Evolutionary conservation across 352 stramenopile genomes (phyloP), one percentile per base, ranked within the genome.

Genomic region (Pythium phragmiticola): DNA sequence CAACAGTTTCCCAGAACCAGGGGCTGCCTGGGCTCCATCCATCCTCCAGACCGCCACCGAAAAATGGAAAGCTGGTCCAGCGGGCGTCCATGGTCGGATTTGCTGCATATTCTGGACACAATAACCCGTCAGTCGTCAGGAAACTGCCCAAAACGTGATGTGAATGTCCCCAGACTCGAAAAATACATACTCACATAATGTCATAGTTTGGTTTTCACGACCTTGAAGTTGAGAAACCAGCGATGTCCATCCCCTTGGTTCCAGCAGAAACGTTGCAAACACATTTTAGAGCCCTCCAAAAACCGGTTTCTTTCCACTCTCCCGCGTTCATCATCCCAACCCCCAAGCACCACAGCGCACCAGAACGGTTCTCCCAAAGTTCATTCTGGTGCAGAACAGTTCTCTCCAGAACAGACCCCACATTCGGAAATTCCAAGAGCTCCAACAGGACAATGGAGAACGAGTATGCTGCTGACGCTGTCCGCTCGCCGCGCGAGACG

Each of bases 161-260:
- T 46, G 5, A 46, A 46, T 3, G 13, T 46, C 41, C 3, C 41
- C n/a, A 8, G 5, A 57, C 12, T 42, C 19, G 26, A 5, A 30
- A 2, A 30, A 30, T 30, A 30, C 26, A n/a, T 63, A 63, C 1
- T 48, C 45, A 55, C 56, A 39, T 56, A 47, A 12, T 63, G 56
- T 45, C 54, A 28, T 12, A 45, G 7, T 37, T 23, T 19, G 37
- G 30, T 34, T 41, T n/a, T 8, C 56, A 63, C 56, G 26, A 63
- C 47, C 42, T 63, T 63, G 56, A 63, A 63, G 56, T 63, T 63
- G 28, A 9, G 45, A 12, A n/a, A 14, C 55, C 14, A 26, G 55
- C 26, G 3, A 30, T 11, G 43, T 55, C 45, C 56, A 63, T 63
- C 56, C 23, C 26, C 45, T 43, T 43, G 56, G 56, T 55, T 63